Conservation (phyloP, 169 alveolate species). For the Cryptosporidium felis region DNA sequence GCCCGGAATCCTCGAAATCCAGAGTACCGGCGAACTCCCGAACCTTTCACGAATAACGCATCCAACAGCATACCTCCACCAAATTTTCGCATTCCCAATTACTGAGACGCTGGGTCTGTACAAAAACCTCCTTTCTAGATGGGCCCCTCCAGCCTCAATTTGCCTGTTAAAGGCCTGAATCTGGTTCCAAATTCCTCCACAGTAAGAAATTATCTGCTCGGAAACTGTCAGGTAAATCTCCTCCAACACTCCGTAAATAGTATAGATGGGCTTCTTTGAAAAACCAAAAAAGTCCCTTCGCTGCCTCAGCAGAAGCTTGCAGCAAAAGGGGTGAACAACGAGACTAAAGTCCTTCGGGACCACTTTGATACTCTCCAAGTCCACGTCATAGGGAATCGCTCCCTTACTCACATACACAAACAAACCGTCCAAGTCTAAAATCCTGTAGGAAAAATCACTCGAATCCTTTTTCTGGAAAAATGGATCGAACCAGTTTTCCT, state of each 20-base stretch:
- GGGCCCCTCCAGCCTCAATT: conserved; percentile 16
- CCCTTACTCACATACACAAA: background rate
- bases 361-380: background rate
- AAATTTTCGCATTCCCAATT: conserved; percentile 33
- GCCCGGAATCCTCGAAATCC: background rate
- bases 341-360: background rate
- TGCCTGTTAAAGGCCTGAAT: conserved; percentile 38
- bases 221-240: conserved; percentile 51
- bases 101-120: conserved; percentile 59
- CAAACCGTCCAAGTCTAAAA: conserved; percentile 52
- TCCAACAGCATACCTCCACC: conserved; percentile 67
- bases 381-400: no score
- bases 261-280: conserved; percentile 40
- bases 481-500: conserved; percentile 31
- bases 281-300: conserved; percentile 17
- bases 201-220: conserved; percentile 35
- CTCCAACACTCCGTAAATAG: conserved; percentile 59
- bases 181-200: conserved; percentile 9
- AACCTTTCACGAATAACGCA: conserved; percentile 26
- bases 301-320: conserved; percentile 54
- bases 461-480: conserved; percentile 56
- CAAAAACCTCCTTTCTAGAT: conserved; percentile 30
- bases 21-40: no score
- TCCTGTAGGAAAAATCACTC: conserved; percentile 29
- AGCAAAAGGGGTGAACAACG: conserved; percentile 55